phyloP scores from a whole-genome alignment of 257 asterid genomes.

The Henckelia pumila region DNA sequence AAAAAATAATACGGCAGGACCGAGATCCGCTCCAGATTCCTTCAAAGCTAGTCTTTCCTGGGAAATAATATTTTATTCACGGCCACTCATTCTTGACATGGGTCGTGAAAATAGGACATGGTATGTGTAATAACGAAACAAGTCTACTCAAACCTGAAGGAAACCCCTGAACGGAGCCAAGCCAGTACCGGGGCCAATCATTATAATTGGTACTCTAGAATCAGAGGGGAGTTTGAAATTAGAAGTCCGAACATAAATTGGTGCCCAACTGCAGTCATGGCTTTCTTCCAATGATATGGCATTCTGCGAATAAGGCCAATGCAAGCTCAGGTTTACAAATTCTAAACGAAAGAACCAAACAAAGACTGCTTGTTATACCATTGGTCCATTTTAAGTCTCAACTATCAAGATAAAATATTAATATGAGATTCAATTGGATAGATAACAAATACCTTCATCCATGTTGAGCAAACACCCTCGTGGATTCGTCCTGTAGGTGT shows the following conservation, averaged over 20 bases:
- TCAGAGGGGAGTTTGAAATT: conserved; percentile 91
- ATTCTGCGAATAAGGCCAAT: conserved; percentile 58
- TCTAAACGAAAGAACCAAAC: not conserved
- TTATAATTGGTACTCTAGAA: conserved; percentile 73
- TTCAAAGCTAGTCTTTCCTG: conserved; percentile 97
- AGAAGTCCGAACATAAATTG: conserved; percentile 77
- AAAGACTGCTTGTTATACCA: not conserved
- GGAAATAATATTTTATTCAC: conserved; percentile 11
- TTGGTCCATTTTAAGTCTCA: not conserved
- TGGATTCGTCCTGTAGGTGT: conserved; percentile 87
- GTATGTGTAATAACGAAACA: not conserved
- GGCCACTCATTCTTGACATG: not conserved
- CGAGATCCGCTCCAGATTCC: conserved; percentile 86
- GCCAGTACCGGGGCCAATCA: conserved; percentile 99
- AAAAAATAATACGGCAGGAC: conserved; percentile 78
- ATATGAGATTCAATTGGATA: conserved; percentile 19
- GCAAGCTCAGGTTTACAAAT: no score
- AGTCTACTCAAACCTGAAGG: conserved; percentile 69
- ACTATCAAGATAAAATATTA: not conserved
- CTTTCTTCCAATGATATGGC: conserved; percentile 74
- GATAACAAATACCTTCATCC: conserved; percentile 79
- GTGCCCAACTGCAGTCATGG: conserved; percentile 72
- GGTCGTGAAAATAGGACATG: not conserved
- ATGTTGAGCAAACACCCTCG: conserved; percentile 96
- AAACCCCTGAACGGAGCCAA: conserved; percentile 98